Percentiles rank a stretch among this genome's conserved stretches.
These are phyloP conservation scores for Yamadazyma scolyti DNA, from an alignment of 805 yeast species.

Conservation along the genomic window DNA sequence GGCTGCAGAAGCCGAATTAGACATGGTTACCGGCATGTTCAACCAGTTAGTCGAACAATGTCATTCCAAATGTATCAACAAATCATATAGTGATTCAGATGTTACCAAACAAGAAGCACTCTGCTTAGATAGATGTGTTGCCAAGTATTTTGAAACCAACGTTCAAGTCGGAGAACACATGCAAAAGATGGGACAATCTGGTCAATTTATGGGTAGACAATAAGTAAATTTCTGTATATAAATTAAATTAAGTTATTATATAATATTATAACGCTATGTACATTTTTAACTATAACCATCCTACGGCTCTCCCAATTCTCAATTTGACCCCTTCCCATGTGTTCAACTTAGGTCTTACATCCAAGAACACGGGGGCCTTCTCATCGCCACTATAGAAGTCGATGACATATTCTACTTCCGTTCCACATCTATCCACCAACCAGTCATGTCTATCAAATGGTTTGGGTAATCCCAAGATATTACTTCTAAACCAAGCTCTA, in stretches of 20 bases:
- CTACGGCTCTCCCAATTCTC: slow-evolving; percentile 54
- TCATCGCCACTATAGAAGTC: slow-evolving; percentile 71
- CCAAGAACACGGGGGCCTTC: slow-evolving; percentile 61
- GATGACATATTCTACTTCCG: slow-evolving; percentile 80
- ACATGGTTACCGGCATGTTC: slow-evolving; percentile 97
- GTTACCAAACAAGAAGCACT: slow-evolving; percentile 75
- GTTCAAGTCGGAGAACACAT: slow-evolving; percentile 85
- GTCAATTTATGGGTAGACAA: slow-evolving; percentile 40
- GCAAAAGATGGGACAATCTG: slow-evolving; percentile 46
- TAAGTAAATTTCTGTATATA: slow-evolving; percentile 9
- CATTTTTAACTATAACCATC: slow-evolving; percentile 5
- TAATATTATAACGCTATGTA: slow-evolving; percentile 2
- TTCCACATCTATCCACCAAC: slow-evolving; percentile 84
- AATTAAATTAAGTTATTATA: slow-evolving; percentile 2
- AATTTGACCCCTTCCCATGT: slow-evolving; percentile 74
- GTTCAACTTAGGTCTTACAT: slow-evolving; percentile 89
- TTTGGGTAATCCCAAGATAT: slow-evolving; percentile 61
- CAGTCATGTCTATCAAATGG: slow-evolving; percentile 98
- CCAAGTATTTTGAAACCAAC: slow-evolving; percentile 91
- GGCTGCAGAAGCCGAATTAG: slow-evolving; percentile 96
- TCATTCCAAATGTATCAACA: slow-evolving; percentile 77
- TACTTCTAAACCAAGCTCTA: slow-evolving; percentile 66
- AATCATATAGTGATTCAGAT: slow-evolving; percentile 65
- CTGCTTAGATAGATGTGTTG: slow-evolving; percentile 93
- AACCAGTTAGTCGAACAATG: slow-evolving; percentile 87